Evolutionary conservation across 306 rosid genomes (phyloP).

Genomic region (Acacia acuminata): DNA sequence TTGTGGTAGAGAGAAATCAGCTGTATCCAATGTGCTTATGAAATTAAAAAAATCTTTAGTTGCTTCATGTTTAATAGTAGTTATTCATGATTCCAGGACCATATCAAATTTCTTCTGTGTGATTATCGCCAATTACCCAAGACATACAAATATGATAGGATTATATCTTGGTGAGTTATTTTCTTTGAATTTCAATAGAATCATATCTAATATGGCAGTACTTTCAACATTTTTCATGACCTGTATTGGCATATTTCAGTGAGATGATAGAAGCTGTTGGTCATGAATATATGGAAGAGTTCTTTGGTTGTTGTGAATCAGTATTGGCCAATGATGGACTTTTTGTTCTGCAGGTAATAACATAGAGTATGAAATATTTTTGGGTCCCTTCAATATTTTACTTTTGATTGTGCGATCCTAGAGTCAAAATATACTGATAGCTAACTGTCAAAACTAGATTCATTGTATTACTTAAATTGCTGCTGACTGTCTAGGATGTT

Average conservation of each 20-base stretch:
- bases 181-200: neutral
- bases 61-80: neutral
- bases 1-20: neutral
- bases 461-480: constrained; percentile 2
- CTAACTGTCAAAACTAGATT: neutral
- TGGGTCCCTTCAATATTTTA: neutral
- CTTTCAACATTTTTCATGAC: constrained; percentile 23
- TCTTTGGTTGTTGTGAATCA: constrained; percentile 78
- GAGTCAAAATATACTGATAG: neutral
- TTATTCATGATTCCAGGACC: constrained; percentile 50
- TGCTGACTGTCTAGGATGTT: constrained; percentile 34
- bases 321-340: constrained; percentile 69
- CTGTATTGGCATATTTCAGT: constrained; percentile 46
- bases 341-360: constrained; percentile 72
- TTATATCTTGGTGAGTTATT: constrained; percentile 77
- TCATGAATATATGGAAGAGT: constrained; percentile 82
- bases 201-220: neutral
- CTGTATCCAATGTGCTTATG: neutral
- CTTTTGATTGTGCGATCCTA: neutral
- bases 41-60: neutral
- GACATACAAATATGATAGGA: constrained; percentile 63
- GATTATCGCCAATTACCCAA: constrained; percentile 82
- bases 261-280: constrained; percentile 89
- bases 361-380: neutral
- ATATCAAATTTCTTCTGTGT: constrained; percentile 66